Evolutionary conservation across 441 rosid genomes (phyloP).

Genomic region (Syzygium malaccense): DNA sequence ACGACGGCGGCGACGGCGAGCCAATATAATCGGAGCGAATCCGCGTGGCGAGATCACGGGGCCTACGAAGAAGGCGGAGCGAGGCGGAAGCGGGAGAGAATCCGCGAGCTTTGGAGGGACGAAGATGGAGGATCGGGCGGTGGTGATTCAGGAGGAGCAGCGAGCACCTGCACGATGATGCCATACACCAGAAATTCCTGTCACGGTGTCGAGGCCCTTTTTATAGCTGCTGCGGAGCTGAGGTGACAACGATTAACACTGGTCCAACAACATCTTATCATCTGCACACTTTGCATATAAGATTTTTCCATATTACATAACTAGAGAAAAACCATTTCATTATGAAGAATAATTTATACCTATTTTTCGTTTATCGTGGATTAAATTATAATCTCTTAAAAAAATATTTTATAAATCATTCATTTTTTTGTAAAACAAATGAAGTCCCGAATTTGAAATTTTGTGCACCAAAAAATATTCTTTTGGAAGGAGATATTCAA

Average conservation of each 20-base stretch:
- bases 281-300: neutral
- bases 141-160: neutral
- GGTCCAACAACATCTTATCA: neutral
- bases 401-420: too few species aligned
- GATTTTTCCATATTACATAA: neutral
- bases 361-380: too few species aligned
- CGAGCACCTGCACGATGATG: neutral
- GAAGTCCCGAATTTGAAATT: fast-evolving
- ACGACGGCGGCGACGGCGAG: slow-evolving; percentile 12
- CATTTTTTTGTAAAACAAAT: fast-evolving
- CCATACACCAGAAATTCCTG: neutral
- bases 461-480: fast-evolving
- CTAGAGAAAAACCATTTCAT: too few species aligned
- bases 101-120: neutral
- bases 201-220: neutral
- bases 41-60: neutral
- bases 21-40: neutral
- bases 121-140: neutral
- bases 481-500: fast-evolving
- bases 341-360: too few species aligned
- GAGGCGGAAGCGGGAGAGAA: neutral
- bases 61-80: neutral
- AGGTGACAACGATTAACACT: fast-evolving
- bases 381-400: too few species aligned
- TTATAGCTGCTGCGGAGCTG: neutral